Evolutionary conservation across 2,329 filamentous ascomycete species (phyloP), one percentile per base, ranked within the genome.

Genomic region (Penicillium polonicum): DNA sequence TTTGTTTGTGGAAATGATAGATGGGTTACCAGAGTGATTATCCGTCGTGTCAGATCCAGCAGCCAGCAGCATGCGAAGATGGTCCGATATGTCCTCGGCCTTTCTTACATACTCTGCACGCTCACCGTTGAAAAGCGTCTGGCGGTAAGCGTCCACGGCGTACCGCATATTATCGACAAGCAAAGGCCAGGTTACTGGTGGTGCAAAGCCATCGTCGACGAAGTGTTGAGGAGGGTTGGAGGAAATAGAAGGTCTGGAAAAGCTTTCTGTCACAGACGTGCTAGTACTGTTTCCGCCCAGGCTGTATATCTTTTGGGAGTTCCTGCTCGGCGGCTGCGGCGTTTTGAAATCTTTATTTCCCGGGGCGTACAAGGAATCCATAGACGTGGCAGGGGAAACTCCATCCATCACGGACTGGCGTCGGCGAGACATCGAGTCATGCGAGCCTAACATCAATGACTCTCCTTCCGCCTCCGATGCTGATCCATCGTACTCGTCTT

Each of bases 1-100:
- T 74, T 97, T 97, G 80, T 99, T 99, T 5, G 91, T 95, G 7
- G 92, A 97, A 59, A 99, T 99, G 69, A 99, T 97, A n/a, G 94
- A 97, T 5, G 94, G 94, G 66, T 97, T 96, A 42, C 94, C 94
- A 21, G 94, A 97, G 74, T 99, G 94, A 71, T 99, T 99, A 76
- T 99, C 94, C 0, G 94, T 99, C 2, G 94, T 99, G 55, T 93
- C 92, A 35, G 94, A 99, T 9, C 92, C 94, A 55, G 94, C 94
- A 31, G 92, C 92, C n/a, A 99, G 85, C 8, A 99, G 84, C 63
- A 97, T 82, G 55, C 94, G 89, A 56, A 99, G 81, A 73, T 99
- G 93, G 72, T 99, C 94, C 5, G 94, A 97, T 52, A 99, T 97
- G 71, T 99, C 93, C 76, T 99, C 94, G n/a, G 94, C 94, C 61